A percentile compares a stretch with the other conserved stretches of the same genome.
Conservation (phyloP, 768 basidiomycete genomes). For the Dendrothele bispora region DNA sequence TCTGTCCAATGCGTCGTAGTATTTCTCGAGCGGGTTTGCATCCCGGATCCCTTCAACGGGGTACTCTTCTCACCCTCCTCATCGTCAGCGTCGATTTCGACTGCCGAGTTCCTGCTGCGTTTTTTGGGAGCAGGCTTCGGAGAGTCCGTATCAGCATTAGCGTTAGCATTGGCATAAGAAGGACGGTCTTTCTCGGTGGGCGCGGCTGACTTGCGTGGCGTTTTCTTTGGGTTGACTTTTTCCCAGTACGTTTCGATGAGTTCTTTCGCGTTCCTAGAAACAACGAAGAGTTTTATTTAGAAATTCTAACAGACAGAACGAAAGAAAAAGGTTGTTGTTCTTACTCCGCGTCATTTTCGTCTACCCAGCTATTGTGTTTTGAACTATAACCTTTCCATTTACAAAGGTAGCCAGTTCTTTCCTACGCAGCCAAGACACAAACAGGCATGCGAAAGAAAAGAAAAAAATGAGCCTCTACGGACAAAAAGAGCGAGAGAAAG, state of each 20-base stretch:
- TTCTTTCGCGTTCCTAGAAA: slow-evolving; percentile 66
- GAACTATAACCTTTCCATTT: slow-evolving; percentile 75
- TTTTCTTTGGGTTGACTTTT: slow-evolving; percentile 41
- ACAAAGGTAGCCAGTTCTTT: slow-evolving; percentile 70
- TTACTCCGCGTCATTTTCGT: slow-evolving; percentile 69
- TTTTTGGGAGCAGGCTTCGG: slow-evolving; percentile 34
- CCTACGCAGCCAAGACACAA: slow-evolving; percentile 53
- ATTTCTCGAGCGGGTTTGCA: slow-evolving; percentile 23
- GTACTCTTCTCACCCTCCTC: slow-evolving; percentile 38
- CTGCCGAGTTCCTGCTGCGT: slow-evolving; percentile 37
- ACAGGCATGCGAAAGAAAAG: no score
- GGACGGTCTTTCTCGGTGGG: slow-evolving; percentile 37
- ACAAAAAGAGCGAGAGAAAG: slow-evolving; percentile 20
- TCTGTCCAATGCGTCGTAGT: slow-evolving; percentile 23
- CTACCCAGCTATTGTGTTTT: slow-evolving; percentile 79
- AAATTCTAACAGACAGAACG: slow-evolving; percentile 5
- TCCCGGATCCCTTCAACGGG: slow-evolving; percentile 18
- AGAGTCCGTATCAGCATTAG: no score
- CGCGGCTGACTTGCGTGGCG: slow-evolving; percentile 40
- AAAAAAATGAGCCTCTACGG: slow-evolving; percentile 7
- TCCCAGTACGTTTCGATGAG: slow-evolving; percentile 70
- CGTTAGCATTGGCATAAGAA: slow-evolving; percentile 31
- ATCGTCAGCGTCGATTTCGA: slow-evolving; percentile 36
- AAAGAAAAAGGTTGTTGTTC: slow-evolving; percentile 18
- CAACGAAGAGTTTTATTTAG: slow-evolving; percentile 5